Base-by-base conservation (phyloP, 2,329 filamentous ascomycete species). In the Elsinoe arachidis region DNA sequence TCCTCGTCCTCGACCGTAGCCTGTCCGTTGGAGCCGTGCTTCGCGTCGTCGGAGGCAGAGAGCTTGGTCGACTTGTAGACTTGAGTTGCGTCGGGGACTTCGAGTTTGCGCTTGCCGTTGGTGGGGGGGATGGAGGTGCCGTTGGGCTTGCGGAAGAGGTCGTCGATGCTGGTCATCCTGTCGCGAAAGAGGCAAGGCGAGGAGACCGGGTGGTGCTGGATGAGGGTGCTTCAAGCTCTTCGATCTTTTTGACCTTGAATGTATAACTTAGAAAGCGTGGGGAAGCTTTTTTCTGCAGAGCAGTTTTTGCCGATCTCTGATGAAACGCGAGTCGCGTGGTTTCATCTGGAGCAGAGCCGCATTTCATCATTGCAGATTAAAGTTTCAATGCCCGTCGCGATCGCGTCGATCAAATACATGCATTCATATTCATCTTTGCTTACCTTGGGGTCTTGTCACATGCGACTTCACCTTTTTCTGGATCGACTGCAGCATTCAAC, bases 51-150 rank as follows among this genome's bases (percentile, higher is more conserved):
- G 62, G 77, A 75, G 19, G 68, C 66, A 19, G 73, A 73, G 56
- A 81, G 66, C 67, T 83, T 85, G 7, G 77, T 76, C 39, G 81
- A 76, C 70, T 85, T 84, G 72, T 83, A 84, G 30, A 79, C 73
- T 71, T 79, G 75, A 63, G 79, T 76, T 71, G 81, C 76, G 66
- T 76, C 70, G 58, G 76, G 66, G 61, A 76, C 70, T 58, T 84
- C 80, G 64, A 81, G 74, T 67, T 84, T 85, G 65, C 82, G 80
- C 68, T 85, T 85, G 55, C 60, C 58, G 1, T 62, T 63, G 6
- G 44, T 56, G 35, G 47, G 44, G 9, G 35, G 30, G 37, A 60
- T 59, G 23, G 68, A 72, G 15, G 76, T 70, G 17, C 75, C 68
- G 35, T 70, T 72, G 0, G 79, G 76, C 69, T 79, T 78, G 72